A percentile compares a stretch with the other conserved stretches of the same genome.
These are phyloP conservation scores for Neurospora sp. DNA, from an alignment of 2,329 filamentous ascomycete genomes.

Conservation along the genomic window DNA sequence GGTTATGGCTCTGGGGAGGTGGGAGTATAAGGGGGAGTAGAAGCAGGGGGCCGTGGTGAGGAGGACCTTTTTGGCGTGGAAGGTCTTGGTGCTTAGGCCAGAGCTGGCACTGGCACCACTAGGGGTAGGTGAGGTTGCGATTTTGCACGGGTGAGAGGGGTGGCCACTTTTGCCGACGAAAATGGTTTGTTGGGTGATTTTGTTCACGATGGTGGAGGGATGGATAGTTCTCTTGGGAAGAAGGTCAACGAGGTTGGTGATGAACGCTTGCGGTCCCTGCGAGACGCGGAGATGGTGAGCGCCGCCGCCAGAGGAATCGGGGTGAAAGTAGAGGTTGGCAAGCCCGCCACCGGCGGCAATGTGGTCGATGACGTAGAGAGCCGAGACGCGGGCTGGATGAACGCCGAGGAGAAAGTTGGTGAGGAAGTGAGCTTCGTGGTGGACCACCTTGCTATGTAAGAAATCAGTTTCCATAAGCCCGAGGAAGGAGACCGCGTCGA, in stretches of 20 bases:
- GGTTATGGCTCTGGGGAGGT: constrained; percentile 28
- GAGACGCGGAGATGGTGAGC: constrained; percentile 37
- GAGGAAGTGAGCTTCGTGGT: constrained; percentile 3
- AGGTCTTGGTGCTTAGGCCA: constrained; percentile 14
- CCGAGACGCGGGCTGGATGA: constrained; percentile 38
- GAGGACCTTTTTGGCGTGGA: constrained; percentile 34
- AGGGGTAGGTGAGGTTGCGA: constrained; percentile 12
- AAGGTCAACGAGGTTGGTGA: constrained; percentile 24
- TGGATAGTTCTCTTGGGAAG: constrained; percentile 4
- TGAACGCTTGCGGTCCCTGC: constrained; percentile 35
- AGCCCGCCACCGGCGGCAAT: constrained; percentile 42
- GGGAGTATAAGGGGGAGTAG: constrained; percentile 34
- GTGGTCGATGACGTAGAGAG: constrained; percentile 46
- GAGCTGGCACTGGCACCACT: constrained; percentile 8
- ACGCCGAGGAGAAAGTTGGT: constrained; percentile 31
- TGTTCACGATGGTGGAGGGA: constrained; percentile 22
- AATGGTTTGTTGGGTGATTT: constrained; percentile 19
- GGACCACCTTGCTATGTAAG: not conserved
- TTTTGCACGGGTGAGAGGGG: not conserved
- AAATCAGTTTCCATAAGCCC: constrained; percentile 2
- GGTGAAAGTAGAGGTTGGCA: constrained; percentile 42
- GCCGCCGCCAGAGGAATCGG: constrained; percentile 40
- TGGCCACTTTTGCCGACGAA: not conserved
- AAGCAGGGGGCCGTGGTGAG: constrained; percentile 37
- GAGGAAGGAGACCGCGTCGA: constrained; percentile 3